phyloP scores from a whole-genome alignment of 805 yeast genomes.

The Candida ascalaphidarum region DNA sequence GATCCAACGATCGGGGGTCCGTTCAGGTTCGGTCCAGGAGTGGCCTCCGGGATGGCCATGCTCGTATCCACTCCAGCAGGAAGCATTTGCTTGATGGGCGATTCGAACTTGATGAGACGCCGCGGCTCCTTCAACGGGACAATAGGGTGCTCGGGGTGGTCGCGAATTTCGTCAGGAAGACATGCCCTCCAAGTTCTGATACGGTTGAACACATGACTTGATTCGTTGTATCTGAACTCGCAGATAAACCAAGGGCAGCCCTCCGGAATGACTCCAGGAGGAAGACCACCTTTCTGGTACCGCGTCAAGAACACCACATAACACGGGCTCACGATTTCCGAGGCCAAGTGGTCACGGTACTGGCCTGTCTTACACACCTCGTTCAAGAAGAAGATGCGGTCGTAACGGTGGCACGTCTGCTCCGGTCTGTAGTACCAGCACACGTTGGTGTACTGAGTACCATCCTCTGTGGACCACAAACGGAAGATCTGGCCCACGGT shows the following conservation, averaged over 20 bases:
- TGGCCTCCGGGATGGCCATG: conserved; percentile 78
- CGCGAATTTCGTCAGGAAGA: conserved; percentile 92
- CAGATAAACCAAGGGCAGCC: conserved; percentile 88
- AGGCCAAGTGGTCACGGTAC: conserved; percentile 86
- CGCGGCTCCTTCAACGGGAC: conserved; percentile 62
- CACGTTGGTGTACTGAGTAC: conserved; percentile 78
- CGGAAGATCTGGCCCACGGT: conserved; percentile 91
- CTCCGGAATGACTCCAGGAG: conserved; percentile 45
- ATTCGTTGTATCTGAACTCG: conserved; percentile 89
- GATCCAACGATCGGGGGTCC: conserved; percentile 96
- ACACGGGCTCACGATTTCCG: conserved; percentile 87
- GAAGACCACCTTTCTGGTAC: conserved; percentile 92
- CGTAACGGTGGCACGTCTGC: conserved; percentile 91
- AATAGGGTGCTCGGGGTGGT: conserved; percentile 66
- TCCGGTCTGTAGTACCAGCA: conserved; percentile 99
- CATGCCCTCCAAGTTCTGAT: conserved; percentile 99
- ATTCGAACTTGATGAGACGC: conserved; percentile 64
- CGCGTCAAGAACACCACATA: conserved; percentile 92
- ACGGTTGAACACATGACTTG: conserved; percentile 83
- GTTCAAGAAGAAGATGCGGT: conserved; percentile 81
- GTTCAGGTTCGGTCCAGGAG: conserved; percentile 62
- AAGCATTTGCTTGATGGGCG: conserved; percentile 75
- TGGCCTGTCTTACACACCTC: conserved; percentile 97
- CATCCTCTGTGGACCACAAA: conserved; percentile 86
- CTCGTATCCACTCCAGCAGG: conserved; percentile 64